Conservation (phyloP, 1,284 basidiomycete species). For the Phylloporus sp. region DNA sequence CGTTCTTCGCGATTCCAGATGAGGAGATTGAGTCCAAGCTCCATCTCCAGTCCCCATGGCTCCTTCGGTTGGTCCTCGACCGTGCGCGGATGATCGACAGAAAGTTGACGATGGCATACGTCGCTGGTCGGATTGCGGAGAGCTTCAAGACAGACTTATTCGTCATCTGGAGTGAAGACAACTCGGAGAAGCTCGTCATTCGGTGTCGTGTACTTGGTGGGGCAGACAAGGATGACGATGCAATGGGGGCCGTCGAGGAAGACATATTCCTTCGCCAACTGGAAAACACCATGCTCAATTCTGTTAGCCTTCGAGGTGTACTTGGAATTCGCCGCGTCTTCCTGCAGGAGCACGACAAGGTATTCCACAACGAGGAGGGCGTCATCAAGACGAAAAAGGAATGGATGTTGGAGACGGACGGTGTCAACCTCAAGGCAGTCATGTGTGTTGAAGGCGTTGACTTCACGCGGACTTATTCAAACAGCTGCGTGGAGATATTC, state of each 20-base stretch:
- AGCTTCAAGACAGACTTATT: conserved; percentile 97
- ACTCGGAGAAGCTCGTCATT: conserved; percentile 96
- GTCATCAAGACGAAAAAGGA: conserved; percentile 77
- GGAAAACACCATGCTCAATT: conserved; percentile 95
- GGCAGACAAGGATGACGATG: conserved; percentile 91
- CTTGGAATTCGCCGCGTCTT: conserved; percentile 93
- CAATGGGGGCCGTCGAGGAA: conserved; percentile 81
- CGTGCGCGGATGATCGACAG: conserved; percentile 98
- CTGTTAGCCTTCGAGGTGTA: conserved; percentile 95
- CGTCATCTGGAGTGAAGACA: conserved; percentile 99
- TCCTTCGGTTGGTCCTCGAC: conserved; percentile 95
- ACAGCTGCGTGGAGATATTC: conserved; percentile 97
- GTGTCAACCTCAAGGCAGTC: conserved; percentile 92
- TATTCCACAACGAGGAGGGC: conserved; percentile 71
- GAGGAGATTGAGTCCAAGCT: conserved; percentile 73
- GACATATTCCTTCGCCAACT: conserved; percentile 97
- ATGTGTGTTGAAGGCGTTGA: conserved; percentile 97
- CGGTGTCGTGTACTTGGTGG: conserved; percentile 94
- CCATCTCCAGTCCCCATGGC: conserved; percentile 94
- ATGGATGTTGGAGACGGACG: conserved; percentile 98
- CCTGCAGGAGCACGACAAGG: conserved; percentile 89
- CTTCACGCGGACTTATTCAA: conserved; percentile 91
- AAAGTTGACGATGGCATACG: conserved; percentile 94
- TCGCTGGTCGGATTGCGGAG: conserved; percentile 92
- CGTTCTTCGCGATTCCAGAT: conserved; percentile 93